A percentile compares a stretch with the other conserved stretches of the same genome.
Conservation (phyloP, 176 grass and related monocot genomes). For the Avena insularis region DNA sequence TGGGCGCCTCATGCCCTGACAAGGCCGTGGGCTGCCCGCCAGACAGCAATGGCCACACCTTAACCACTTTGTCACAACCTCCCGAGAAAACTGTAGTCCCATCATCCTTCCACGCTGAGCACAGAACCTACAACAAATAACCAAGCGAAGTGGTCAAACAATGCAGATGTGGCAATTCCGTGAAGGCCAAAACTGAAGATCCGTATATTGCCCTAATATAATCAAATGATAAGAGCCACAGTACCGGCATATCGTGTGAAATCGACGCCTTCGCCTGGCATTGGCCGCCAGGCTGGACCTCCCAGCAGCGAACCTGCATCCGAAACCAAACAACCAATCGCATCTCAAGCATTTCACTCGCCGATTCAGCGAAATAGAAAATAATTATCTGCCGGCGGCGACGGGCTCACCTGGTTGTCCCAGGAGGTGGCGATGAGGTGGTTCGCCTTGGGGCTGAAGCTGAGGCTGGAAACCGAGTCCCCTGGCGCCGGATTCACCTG, state of each 20-base stretch:
- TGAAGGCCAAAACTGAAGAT: background rate
- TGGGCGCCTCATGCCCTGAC: conserved; percentile 69
- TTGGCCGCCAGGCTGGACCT: conserved; percentile 57
- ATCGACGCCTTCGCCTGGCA: conserved; percentile 87
- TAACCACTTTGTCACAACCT: conserved; percentile 82
- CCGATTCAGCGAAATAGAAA: conserved; percentile 16
- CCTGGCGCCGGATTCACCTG: conserved; percentile 49
- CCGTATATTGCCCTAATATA: background rate
- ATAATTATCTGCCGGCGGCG: background rate
- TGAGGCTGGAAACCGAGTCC: conserved; percentile 80
- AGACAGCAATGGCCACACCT: conserved; percentile 86
- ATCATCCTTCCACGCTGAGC: conserved; percentile 93
- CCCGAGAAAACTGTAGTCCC: conserved; percentile 74
- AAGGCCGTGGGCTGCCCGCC: conserved; percentile 72
- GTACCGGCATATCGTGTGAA: conserved; percentile 72
- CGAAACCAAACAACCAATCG: conserved; percentile 13
- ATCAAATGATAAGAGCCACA: background rate
- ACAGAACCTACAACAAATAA: conserved; percentile 64
- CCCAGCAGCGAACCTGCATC: conserved; percentile 84
- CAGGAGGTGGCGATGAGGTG: conserved; percentile 82
- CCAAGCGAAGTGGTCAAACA: background rate
- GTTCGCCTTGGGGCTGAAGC: conserved; percentile 81
- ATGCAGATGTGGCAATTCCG: conserved; percentile 16
- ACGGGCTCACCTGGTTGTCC: conserved; percentile 74
- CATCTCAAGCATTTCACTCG: conserved; percentile 25